These are phyloP conservation scores for Polyporus arcularius DNA, from an alignment of 768 basidiomycete species.

Conservation along the genomic window DNA sequence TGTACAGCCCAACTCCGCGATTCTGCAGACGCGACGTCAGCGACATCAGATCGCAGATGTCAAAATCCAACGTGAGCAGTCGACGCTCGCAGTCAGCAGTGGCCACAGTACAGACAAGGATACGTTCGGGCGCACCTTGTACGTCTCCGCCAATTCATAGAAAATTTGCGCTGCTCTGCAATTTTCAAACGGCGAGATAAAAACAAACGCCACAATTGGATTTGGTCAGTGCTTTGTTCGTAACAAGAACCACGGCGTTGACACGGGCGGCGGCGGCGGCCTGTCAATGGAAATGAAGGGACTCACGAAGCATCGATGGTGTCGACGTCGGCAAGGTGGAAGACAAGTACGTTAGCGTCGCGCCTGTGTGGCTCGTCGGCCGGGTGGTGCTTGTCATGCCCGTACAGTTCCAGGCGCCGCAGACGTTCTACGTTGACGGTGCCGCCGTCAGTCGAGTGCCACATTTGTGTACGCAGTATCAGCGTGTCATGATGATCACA, in stretches of 20 bases:
- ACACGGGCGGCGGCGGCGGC: too few relatives aligned
- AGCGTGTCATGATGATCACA: conserved; percentile 6
- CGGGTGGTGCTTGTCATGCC: conserved; percentile 76
- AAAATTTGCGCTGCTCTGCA: conserved; percentile 82
- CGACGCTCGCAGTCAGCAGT: too few relatives aligned
- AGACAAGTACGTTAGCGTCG: conserved; percentile 76
- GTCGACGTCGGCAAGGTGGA: conserved; percentile 93
- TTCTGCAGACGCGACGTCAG: conserved; percentile 28
- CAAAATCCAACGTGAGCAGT: neutral
- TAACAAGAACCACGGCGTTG: too few relatives aligned
- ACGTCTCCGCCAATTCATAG: conserved; percentile 74
- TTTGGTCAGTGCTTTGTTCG: too few relatives aligned
- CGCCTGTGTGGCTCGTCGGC: conserved; percentile 82
- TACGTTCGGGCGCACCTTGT: conserved; percentile 52
- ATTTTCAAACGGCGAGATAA: neutral
- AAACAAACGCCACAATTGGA: too few relatives aligned
- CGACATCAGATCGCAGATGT: neutral
- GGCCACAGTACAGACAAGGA: neutral
- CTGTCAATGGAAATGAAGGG: neutral
- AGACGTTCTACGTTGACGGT: conserved; percentile 58
- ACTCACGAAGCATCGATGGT: conserved; percentile 88
- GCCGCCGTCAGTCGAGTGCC: neutral
- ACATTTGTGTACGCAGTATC: conserved; percentile 1
- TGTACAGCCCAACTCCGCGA: conserved; percentile 46
- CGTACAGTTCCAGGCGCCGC: conserved; percentile 87